phyloP scores from a whole-genome alignment of 2,329 filamentous ascomycete species.

The Fusarium sp. region DNA sequence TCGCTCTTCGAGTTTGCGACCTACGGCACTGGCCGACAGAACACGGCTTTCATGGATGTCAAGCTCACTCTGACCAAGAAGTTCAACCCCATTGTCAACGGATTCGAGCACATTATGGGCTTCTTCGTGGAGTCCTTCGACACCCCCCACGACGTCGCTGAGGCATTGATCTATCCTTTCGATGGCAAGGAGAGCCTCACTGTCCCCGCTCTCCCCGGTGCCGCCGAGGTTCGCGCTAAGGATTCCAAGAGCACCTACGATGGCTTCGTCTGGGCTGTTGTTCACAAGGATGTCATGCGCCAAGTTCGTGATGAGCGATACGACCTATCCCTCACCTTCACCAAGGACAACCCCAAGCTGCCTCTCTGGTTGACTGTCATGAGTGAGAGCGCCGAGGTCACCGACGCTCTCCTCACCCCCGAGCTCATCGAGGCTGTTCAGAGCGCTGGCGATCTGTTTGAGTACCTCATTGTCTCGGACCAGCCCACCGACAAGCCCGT shows the following conservation, averaged over 20 bases:
- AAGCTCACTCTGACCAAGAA: conserved; percentile 84
- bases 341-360: conserved; percentile 92
- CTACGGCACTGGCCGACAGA: conserved; percentile 92
- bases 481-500: conserved; percentile 88
- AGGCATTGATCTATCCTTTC: conserved; percentile 86
- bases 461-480: conserved; percentile 90
- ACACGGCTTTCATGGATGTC: conserved; percentile 90
- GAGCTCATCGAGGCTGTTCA: conserved; percentile 85
- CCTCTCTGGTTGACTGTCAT: conserved; percentile 92
- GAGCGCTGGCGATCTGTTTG: conserved; percentile 79
- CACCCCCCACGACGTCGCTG: conserved; percentile 75
- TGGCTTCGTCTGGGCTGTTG: conserved; percentile 92
- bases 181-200: conserved; percentile 89
- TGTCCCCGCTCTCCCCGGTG: conserved; percentile 72
- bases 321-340: conserved; percentile 90
- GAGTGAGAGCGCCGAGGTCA: conserved; percentile 97
- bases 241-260: conserved; percentile 79
- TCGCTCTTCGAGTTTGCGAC: conserved; percentile 85
- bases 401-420: conserved; percentile 85
- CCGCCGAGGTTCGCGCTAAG: conserved; percentile 64
- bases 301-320: conserved; percentile 90
- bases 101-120: conserved; percentile 73
- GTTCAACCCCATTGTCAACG: conserved; percentile 78
- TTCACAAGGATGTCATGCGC: conserved; percentile 96
- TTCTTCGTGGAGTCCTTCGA: conserved; percentile 85